Evolutionary conservation across 164 flowering plant genomes (phyloP).

Genomic region (Magnolia changhungtana): DNA sequence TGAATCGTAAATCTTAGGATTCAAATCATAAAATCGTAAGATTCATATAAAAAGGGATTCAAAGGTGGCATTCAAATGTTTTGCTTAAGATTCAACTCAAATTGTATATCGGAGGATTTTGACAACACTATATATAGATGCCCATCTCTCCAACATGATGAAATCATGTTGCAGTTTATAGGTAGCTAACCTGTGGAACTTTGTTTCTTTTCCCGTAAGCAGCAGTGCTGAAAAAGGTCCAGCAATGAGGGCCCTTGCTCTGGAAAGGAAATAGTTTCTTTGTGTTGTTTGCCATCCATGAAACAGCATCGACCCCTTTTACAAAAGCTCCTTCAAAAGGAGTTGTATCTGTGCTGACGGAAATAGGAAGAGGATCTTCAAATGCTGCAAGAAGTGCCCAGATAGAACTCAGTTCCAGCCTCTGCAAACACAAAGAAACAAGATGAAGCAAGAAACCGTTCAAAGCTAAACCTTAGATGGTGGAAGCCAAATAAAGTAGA

Average conservation of each 20-base stretch:
- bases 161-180: background rate
- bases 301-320: conserved; percentile 74
- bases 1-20: too few relatives aligned
- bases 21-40: too few relatives aligned
- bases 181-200: conserved; percentile 82
- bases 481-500: conserved; percentile 5
- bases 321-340: conserved; percentile 96
- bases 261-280: conserved; percentile 48
- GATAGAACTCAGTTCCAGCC: conserved; percentile 78
- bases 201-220: conserved; percentile 74
- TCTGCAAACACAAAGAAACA: conserved; percentile 37
- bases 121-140: background rate
- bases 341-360: conserved; percentile 18
- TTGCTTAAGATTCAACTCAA: too few relatives aligned
- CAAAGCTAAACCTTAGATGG: background rate
- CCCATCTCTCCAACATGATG: background rate
- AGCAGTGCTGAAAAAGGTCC: conserved; percentile 94
- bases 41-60: too few relatives aligned
- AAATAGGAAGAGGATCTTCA: conserved; percentile 81
- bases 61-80: too few relatives aligned
- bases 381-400: conserved; percentile 98
- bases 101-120: too few relatives aligned
- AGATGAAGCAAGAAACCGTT: background rate
- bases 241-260: conserved; percentile 62
- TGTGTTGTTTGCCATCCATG: conserved; percentile 96